Base-by-base conservation (phyloP, 805 yeast species). In the Saturnispora serradocipensis region DNA sequence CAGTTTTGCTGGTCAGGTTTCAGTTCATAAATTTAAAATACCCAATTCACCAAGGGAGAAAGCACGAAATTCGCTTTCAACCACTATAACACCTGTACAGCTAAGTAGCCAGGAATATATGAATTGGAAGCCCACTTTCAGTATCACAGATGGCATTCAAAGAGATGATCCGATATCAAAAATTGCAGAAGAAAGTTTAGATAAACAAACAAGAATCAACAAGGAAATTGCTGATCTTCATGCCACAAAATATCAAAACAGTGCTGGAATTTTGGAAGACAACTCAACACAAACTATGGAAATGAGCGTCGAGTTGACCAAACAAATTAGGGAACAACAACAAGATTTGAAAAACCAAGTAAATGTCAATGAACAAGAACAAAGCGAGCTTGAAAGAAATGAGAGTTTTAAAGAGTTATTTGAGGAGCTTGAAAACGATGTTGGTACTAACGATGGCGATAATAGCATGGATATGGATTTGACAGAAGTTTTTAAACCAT, bases 1-100 rank as follows among this genome's bases (percentile, higher is more conserved):
- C 5, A 81, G 88, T 4, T 86, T 86, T 71, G 90, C 90, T 0
- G 86, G 86, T 1, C 86, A 81, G 57, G 87, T 82, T 0, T 81
- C 85, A 3, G 70, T 82, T 40, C 86, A 82, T 59, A 77, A 80
- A 44, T 56, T 55, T 22, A 54, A 53, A 30, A 46, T 40, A 42
- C 40, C 47, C 6, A 43, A 34, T 9, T 45, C 54, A n/a, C 49
- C 50, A 16, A 53, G 40, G 13, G 48, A 34, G 39, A 49, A 53
- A 18, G 35, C 48, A 34, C 38, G 54, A 20, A 43, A 24, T 6
- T 54, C 59, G n/a, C 46, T 36, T 16, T 38, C 34, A 10, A 10
- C 45, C 3, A 24, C 35, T 6, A 13, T 28, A 34, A 24, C 22
- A 8, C 35, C 46, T 7, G 34, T 15, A 9, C 39, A 39, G 4